Evolutionary conservation across 2,329 filamentous ascomycete genomes (phyloP), one percentile per base, ranked within the genome.

Genomic region (Aspergillus chevalieri): DNA sequence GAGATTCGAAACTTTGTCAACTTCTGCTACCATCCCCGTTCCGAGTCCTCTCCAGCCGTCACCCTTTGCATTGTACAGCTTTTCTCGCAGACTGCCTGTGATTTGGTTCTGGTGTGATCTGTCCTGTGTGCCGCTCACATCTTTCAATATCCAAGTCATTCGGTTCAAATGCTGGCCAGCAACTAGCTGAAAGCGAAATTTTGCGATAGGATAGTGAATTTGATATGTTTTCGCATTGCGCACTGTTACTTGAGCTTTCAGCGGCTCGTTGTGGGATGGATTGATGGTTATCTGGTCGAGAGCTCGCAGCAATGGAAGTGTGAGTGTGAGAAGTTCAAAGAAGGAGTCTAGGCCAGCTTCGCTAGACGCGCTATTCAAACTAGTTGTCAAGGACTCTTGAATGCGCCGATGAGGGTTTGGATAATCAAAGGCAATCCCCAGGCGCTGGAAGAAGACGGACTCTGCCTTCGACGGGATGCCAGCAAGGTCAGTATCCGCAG

Each of bases 351-450:
- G 50, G 8, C 65, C 61, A 3, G 60, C 49, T 42, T 65, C 62
- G 19, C 61, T 51, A 28, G 60, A 59, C 24, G 56, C 51, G 21
- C 60, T 56, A 45, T 72, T 73, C 43, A 73, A 54, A 43, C 60
- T 64, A 44, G 64, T 59, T 2, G 65, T 63, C 10, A 73, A 57
- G n/a, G 69, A 56, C 44, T 67, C 65, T 52, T 65, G 66, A 44
- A 73, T 69, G 24, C 70, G 67, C 41, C 68, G 66, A 56, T 73
- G 70, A 41, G 69, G 69, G 45, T 66, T 73, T 21, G 59, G 55
- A 28, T 50, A 52, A 51, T 66, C 59, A 48, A 73, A 70, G 14
- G 54, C 57, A 38, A 73, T 65, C 19, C 59, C 59, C 39, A 72
- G 51, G 9, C 51, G 59, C 30, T 65, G 47, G 8, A 49, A 52